Conservation (phyloP, 2,329 filamentous ascomycete genomes). For the Lachnellula hyalina region DNA sequence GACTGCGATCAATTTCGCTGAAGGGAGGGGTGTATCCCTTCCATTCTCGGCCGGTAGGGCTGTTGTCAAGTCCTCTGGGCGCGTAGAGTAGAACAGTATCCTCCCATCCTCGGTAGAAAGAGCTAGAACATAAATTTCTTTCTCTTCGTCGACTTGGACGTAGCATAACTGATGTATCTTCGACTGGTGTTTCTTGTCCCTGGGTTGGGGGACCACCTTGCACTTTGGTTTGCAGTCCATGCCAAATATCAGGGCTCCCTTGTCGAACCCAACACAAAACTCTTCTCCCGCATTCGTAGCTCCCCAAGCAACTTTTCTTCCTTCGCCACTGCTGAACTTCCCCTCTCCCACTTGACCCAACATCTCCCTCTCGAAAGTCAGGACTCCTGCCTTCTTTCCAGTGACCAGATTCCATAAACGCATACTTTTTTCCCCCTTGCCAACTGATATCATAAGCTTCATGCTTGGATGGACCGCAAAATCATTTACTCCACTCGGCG, state of each 20-base stretch:
- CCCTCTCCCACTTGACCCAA: conserved; percentile 72
- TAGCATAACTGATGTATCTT: conserved; percentile 85
- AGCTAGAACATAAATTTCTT: conserved; percentile 56
- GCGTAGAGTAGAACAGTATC: conserved; percentile 76
- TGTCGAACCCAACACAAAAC: conserved; percentile 85
- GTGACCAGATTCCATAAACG: conserved; percentile 95
- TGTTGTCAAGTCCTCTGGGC: conserved; percentile 39
- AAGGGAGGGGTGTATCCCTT: conserved; percentile 44
- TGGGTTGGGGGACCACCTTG: conserved; percentile 58
- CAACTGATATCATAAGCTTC: conserved; percentile 93
- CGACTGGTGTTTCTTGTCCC: conserved; percentile 29
- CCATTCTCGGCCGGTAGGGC: conserved; percentile 27
- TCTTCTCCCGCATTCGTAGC: conserved; percentile 67
- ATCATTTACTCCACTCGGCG: conserved; percentile 85
- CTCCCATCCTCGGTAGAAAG: conserved; percentile 88
- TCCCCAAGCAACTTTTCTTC: conserved; percentile 77
- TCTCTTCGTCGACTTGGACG: conserved; percentile 46
- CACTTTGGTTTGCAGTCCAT: conserved; percentile 81
- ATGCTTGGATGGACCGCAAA: conserved; percentile 94
- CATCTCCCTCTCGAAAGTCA: conserved; percentile 74
- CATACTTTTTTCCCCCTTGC: conserved; percentile 86
- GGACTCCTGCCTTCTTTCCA: conserved; percentile 87
- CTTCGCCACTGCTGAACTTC: conserved; percentile 74
- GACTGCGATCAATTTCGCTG: conserved; percentile 66
- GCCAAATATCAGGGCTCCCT: conserved; percentile 78